These are phyloP conservation scores for Alternaria sp. DNA, from an alignment of 2,329 filamentous ascomycete species.

Conservation along the genomic window DNA sequence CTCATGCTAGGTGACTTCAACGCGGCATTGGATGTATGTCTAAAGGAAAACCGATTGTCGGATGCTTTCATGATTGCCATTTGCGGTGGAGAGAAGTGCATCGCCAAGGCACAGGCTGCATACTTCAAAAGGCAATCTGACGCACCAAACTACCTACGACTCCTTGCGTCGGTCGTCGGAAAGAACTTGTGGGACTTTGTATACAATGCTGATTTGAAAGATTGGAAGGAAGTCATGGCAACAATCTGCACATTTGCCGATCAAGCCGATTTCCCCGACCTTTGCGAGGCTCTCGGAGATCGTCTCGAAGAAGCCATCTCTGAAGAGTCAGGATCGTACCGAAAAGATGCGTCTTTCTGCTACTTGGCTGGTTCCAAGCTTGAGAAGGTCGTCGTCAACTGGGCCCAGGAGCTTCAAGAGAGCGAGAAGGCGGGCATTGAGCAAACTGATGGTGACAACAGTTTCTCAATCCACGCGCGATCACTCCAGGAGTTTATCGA, in stretches of 20 bases:
- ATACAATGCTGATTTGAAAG: constrained; percentile 88
- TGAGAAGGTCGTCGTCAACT: constrained; percentile 95
- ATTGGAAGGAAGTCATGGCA: constrained; percentile 98
- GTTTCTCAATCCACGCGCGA: constrained; percentile 89
- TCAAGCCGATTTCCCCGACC: constrained; percentile 87
- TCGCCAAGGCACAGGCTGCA: constrained; percentile 90
- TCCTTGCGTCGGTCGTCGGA: constrained; percentile 88
- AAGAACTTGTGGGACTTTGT: constrained; percentile 99
- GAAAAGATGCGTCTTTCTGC: constrained; percentile 95
- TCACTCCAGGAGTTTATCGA: constrained; percentile 94
- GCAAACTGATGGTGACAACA: constrained; percentile 74
- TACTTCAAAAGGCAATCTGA: constrained; percentile 86
- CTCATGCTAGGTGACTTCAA: constrained; percentile 91
- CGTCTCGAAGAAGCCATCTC: constrained; percentile 76
- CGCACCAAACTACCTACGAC: constrained; percentile 88
- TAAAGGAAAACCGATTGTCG: constrained; percentile 88
- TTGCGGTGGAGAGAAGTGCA: constrained; percentile 89
- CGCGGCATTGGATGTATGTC: constrained; percentile 85
- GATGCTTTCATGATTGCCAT: constrained; percentile 99
- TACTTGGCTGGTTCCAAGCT: constrained; percentile 95
- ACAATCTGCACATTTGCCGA: constrained; percentile 95
- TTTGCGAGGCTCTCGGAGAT: constrained; percentile 94
- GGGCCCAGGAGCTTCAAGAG: constrained; percentile 89
- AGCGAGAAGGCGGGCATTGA: constrained; percentile 78
- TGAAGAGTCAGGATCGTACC: constrained; percentile 59